A percentile compares a stretch with the other conserved stretches of the same genome.
Conservation (phyloP, 345 rosid genomes). For the Populus alba region DNA sequence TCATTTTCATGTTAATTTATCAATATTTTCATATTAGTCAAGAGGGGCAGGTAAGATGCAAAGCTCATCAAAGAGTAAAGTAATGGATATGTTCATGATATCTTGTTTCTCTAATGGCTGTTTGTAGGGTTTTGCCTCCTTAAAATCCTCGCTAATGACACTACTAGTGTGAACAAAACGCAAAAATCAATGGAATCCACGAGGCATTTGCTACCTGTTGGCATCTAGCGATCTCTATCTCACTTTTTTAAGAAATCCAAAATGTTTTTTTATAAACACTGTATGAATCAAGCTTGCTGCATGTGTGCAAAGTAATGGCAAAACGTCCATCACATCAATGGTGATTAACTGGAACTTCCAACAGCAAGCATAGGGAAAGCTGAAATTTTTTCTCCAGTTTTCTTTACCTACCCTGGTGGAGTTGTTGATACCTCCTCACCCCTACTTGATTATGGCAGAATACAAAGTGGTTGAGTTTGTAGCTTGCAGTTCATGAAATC, state of each 20-base stretch:
- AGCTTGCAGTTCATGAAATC: not conserved
- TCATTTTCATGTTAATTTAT: not conserved
- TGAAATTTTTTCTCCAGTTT: not conserved
- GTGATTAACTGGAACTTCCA: not conserved
- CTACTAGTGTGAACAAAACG: constrained; percentile 14
- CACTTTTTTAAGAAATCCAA: not conserved
- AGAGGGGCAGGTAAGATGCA: constrained; percentile 25
- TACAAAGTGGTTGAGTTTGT: not conserved
- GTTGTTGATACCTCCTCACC: no score
- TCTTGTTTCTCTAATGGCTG: constrained; percentile 17
- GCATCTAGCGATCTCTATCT: not conserved
- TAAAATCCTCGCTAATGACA: constrained; percentile 21
- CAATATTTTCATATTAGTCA: not conserved
- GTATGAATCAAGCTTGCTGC: no score
- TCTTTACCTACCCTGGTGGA: no score
- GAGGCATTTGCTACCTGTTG: not conserved
- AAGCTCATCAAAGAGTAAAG: not conserved
- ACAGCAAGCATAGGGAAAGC: not conserved
- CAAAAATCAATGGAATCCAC: constrained; percentile 21
- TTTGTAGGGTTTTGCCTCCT: constrained; percentile 9
- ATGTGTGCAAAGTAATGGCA: no score
- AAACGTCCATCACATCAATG: not conserved
- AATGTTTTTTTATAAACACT: not conserved
- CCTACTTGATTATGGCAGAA: not conserved
- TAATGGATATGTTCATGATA: not conserved